Percentiles rank a stretch among this genome's conserved stretches.
phyloP scores from a whole-genome alignment of 495 filamentous ascomycete species.

The Penicillium crystallinum region DNA sequence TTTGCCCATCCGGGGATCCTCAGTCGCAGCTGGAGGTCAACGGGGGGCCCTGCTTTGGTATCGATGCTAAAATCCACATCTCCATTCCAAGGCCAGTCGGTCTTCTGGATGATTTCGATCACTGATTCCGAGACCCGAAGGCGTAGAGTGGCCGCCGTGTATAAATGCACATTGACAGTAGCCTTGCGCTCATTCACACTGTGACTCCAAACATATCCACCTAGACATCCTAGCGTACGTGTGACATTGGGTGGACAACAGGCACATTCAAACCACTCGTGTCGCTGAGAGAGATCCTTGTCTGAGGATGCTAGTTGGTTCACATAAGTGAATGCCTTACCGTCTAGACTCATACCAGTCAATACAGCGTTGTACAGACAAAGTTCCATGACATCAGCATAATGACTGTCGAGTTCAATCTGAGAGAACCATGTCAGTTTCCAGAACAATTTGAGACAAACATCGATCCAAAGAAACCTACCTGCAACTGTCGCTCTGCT shows the following conservation, averaged over 20 bases:
- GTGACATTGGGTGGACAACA: slow-evolving; percentile 57
- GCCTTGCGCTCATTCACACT: slow-evolving; percentile 18
- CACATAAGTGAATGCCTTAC: slow-evolving; percentile 48
- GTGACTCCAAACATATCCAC: slow-evolving; percentile 50
- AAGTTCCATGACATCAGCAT: slow-evolving; percentile 55
- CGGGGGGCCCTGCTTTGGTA: slow-evolving; percentile 16
- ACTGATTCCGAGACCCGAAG: slow-evolving; percentile 32
- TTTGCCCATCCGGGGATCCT: slow-evolving; percentile 50
- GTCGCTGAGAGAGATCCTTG: slow-evolving; percentile 36
- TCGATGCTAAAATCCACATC: slow-evolving; percentile 38
- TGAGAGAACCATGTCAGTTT: slow-evolving; percentile 11
- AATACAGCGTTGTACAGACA: slow-evolving; percentile 57
- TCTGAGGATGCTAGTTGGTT: slow-evolving; percentile 53
- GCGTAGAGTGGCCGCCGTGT: slow-evolving; percentile 40
- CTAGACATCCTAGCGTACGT: slow-evolving; percentile 47
- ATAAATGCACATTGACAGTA: slow-evolving; percentile 49
- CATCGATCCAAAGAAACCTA: slow-evolving; percentile 4
- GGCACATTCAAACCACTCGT: slow-evolving; percentile 50
- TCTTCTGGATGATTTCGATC: slow-evolving; percentile 42
- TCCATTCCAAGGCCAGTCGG: slow-evolving; percentile 53
- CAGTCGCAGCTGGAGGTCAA: slow-evolving; percentile 34
- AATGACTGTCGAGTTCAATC: slow-evolving; percentile 47
- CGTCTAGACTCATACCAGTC: slow-evolving; percentile 42
- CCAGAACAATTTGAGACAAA: background rate
- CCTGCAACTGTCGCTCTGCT: slow-evolving; percentile 48